phyloP scores from a whole-genome alignment of 179 eudicot species.

The Nepenthes alata region DNA sequence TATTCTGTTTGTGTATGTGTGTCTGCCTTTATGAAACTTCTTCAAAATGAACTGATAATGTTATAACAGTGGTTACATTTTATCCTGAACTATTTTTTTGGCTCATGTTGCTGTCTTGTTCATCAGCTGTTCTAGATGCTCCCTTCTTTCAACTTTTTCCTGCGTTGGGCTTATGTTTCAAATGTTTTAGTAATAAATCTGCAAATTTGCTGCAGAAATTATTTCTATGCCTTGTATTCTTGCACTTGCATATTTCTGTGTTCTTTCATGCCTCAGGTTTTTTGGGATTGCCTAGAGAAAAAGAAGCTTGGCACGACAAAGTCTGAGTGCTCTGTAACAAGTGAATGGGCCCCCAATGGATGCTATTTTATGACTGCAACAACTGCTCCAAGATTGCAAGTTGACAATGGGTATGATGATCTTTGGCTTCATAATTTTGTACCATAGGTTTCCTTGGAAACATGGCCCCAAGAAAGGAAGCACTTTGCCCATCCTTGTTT shows the following conservation, averaged over 20 bases:
- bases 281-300: constrained; percentile 88
- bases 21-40: too few relatives aligned
- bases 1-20: too few relatives aligned
- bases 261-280: constrained; percentile 37
- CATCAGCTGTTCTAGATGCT: too few relatives aligned
- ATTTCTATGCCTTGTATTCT: neutral
- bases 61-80: too few relatives aligned
- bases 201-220: neutral
- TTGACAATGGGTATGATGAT: constrained; percentile 78
- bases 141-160: too few relatives aligned
- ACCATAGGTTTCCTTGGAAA: neutral
- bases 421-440: neutral
- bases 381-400: constrained; percentile 91
- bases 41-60: too few relatives aligned
- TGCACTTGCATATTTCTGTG: neutral
- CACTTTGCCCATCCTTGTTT: too few relatives aligned
- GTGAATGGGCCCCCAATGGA: constrained; percentile 97
- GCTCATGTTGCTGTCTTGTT: too few relatives aligned
- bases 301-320: constrained; percentile 65
- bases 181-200: too few relatives aligned
- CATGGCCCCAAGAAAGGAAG: neutral
- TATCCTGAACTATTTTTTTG: too few relatives aligned
- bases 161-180: too few relatives aligned
- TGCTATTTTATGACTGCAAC: constrained; percentile 88
- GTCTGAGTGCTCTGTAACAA: constrained; percentile 88